phyloP scores from a whole-genome alignment of 176 grass and related monocot genomes.

The Oropetium thomaeum region DNA sequence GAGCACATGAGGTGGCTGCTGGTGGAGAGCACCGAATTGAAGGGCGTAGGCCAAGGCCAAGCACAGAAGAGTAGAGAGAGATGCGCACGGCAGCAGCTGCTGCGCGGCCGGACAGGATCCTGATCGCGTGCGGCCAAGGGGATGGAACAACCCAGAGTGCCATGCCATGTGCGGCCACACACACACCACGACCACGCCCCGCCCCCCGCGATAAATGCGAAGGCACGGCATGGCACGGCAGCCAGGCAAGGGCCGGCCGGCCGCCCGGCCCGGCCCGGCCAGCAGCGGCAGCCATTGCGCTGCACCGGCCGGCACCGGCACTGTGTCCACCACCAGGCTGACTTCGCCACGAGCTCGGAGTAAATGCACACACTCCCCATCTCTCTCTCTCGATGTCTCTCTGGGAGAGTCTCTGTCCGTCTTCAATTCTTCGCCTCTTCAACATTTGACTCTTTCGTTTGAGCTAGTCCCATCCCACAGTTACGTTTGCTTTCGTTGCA shows the following conservation, averaged over 20 bases:
- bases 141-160: not conserved
- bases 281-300: not conserved
- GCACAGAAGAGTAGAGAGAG: not conserved
- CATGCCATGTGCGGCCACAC: conserved; percentile 34
- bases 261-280: not conserved
- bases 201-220: conserved; percentile 37
- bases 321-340: conserved; percentile 44
- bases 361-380: conserved; percentile 28
- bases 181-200: no score
- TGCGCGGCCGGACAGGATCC: no score
- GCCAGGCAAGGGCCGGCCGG: not conserved
- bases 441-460: conserved; percentile 13
- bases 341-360: conserved; percentile 37
- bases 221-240: not conserved
- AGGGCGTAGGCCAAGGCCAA: not conserved
- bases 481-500: not conserved
- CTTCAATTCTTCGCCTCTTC: not conserved
- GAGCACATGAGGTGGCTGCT: not conserved
- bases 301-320: no score
- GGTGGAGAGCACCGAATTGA: not conserved
- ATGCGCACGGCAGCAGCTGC: not conserved
- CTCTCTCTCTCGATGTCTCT: not conserved
- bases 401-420: no score
- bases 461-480: not conserved
- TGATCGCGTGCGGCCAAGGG: conserved; percentile 1